Conservation (phyloP, 768 basidiomycete genomes). For the Suillus placidus region DNA sequence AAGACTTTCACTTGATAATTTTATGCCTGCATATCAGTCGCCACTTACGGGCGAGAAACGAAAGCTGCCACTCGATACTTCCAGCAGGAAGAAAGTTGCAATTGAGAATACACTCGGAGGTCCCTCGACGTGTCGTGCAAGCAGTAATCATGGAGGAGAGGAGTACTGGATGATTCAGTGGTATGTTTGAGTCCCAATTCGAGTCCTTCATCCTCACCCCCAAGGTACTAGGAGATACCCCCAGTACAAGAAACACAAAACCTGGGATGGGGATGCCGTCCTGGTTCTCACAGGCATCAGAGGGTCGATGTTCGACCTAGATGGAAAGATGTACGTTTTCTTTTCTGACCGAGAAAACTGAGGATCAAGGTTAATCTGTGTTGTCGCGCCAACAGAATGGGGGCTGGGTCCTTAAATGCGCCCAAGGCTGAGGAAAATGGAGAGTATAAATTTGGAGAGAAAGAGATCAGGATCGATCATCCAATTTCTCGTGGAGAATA, state of each 20-base stretch:
- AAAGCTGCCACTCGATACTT: conserved; percentile 28
- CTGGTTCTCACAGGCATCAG: conserved; percentile 51
- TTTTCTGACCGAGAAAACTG: conserved; percentile 3
- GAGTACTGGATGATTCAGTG: conserved; percentile 82
- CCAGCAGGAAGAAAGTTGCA: conserved; percentile 32
- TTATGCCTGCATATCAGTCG: conserved; percentile 26
- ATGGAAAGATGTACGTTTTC: conserved; percentile 63
- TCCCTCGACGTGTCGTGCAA: conserved; percentile 12
- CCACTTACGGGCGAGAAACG: conserved; percentile 31
- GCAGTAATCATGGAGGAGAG: conserved; percentile 27
- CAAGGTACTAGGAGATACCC: conserved; percentile 54
- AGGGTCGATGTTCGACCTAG: conserved; percentile 59
- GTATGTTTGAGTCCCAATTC: conserved; percentile 36
- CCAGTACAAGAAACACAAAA: conserved; percentile 83
- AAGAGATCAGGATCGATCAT: conserved; percentile 69
- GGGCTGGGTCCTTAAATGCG: conserved; percentile 48
- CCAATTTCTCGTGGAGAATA: conserved; percentile 56
- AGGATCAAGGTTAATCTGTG: not conserved
- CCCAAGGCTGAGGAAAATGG: conserved; percentile 41
- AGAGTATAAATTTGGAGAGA: conserved; percentile 48
- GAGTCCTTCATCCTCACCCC: conserved; percentile 1
- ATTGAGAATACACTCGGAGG: conserved; percentile 23
- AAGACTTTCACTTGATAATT: not conserved
- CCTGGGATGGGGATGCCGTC: conserved; percentile 86
- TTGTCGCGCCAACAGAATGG: conserved; percentile 44